These are phyloP conservation scores for Diaporthe sp. DNA, from an alignment of 2,329 filamentous ascomycete genomes.

Conservation along the genomic window DNA sequence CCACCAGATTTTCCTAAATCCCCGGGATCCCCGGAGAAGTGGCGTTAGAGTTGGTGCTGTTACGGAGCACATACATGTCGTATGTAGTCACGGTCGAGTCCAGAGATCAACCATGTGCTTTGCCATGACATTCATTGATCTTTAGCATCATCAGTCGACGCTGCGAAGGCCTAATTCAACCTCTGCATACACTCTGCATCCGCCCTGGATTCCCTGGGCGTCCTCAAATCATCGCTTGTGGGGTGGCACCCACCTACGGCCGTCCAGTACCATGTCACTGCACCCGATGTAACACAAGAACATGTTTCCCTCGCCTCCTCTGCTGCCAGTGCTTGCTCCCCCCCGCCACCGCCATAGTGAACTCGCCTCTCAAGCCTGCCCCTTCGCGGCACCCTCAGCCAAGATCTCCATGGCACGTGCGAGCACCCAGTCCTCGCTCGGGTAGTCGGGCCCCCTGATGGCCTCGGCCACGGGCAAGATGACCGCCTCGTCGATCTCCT, in stretches of 20 bases:
- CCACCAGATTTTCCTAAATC: neutral
- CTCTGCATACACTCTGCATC: neutral
- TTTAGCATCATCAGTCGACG: neutral
- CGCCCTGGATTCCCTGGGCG: neutral
- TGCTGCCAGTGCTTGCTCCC: neutral
- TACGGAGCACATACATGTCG: neutral
- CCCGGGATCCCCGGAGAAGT: neutral
- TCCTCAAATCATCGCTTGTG: neutral
- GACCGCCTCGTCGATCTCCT: constrained; percentile 63
- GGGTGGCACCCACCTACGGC: neutral
- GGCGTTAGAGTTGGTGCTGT: neutral
- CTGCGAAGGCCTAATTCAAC: too few species aligned
- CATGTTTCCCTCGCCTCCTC: neutral
- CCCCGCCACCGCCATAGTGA: too few species aligned
- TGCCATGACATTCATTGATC: neutral
- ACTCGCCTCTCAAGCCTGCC: neutral
- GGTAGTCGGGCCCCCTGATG: constrained; percentile 46
- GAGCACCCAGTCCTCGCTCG: constrained; percentile 50
- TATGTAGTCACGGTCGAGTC: neutral
- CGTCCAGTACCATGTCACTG: neutral
- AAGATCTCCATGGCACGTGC: constrained; percentile 33
- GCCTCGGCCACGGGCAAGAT: constrained; percentile 46
- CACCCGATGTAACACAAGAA: neutral
- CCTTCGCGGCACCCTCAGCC: constrained; percentile 3
- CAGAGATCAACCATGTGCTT: neutral